Evolutionary conservation across 495 filamentous ascomycete genomes (phyloP).

Genomic region (Baudoinia panamericana): DNA sequence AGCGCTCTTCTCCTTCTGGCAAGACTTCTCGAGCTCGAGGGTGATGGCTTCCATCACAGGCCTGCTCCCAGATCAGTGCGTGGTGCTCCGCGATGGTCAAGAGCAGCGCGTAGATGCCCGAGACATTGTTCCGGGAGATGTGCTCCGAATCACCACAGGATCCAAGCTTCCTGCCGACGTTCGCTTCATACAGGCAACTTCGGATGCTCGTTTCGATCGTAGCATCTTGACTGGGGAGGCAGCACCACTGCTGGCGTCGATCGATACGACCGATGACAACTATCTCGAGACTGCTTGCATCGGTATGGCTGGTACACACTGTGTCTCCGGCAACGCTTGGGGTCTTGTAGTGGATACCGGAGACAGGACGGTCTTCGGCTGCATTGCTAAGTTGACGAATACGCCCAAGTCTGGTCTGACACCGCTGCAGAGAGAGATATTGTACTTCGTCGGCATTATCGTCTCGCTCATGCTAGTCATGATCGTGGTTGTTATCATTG

Average conservation of each 20-base stretch:
- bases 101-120: constrained; percentile 37
- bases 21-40: constrained; percentile 26
- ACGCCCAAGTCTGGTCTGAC: constrained; percentile 48
- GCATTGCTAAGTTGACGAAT: constrained; percentile 54
- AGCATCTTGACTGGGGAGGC: constrained; percentile 60
- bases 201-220: constrained; percentile 60
- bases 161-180: constrained; percentile 59
- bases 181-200: constrained; percentile 36
- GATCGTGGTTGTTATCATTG: constrained; percentile 50
- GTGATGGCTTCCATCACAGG: constrained; percentile 28
- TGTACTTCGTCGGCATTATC: constrained; percentile 49
- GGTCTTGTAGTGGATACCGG: constrained; percentile 53
- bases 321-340: constrained; percentile 49
- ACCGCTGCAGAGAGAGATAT: constrained; percentile 54
- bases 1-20: constrained; percentile 41
- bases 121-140: constrained; percentile 55
- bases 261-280: constrained; percentile 51
- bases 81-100: constrained; percentile 45
- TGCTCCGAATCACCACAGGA: constrained; percentile 48
- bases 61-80: constrained; percentile 54
- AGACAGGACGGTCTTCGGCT: constrained; percentile 49
- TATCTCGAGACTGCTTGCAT: constrained; percentile 63
- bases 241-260: constrained; percentile 44
- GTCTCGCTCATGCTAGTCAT: constrained; percentile 59
- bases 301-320: constrained; percentile 59